phyloP scores from a whole-genome alignment of 2,329 filamentous ascomycete species.

The Ascochyta koolunga region DNA sequence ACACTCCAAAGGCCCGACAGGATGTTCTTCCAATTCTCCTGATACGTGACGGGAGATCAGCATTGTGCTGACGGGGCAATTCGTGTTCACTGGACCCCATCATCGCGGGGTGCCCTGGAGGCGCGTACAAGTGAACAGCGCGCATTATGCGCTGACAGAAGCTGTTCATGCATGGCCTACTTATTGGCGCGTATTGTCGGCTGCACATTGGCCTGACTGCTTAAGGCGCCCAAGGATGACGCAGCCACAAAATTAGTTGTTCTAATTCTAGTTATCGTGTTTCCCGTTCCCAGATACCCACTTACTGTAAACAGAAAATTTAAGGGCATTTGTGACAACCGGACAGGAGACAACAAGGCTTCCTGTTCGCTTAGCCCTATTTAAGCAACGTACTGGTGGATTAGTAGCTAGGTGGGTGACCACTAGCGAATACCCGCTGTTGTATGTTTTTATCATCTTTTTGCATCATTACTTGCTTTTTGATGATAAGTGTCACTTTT shows the following conservation, averaged over 20 bases:
- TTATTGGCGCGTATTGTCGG: neutral
- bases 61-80: neutral
- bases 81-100: neutral
- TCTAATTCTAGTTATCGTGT: neutral
- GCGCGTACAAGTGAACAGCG: neutral
- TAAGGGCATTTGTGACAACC: neutral
- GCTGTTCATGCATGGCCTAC: neutral
- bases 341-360: neutral
- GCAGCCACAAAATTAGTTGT: neutral
- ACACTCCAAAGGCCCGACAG: no score
- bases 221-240: neutral
- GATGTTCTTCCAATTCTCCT: no score
- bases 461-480: no score
- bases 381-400: no score
- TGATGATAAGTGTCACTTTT: no score
- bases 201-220: neutral
- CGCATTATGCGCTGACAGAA: neutral
- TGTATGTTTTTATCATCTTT: neutral
- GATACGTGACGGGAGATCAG: neutral
- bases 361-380: neutral
- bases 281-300: neutral
- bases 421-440: no score
- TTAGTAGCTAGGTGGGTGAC: no score
- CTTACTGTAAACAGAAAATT: neutral
- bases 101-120: neutral